Conservation (phyloP, 805 yeast species). For the Yamadazyma sp. region DNA sequence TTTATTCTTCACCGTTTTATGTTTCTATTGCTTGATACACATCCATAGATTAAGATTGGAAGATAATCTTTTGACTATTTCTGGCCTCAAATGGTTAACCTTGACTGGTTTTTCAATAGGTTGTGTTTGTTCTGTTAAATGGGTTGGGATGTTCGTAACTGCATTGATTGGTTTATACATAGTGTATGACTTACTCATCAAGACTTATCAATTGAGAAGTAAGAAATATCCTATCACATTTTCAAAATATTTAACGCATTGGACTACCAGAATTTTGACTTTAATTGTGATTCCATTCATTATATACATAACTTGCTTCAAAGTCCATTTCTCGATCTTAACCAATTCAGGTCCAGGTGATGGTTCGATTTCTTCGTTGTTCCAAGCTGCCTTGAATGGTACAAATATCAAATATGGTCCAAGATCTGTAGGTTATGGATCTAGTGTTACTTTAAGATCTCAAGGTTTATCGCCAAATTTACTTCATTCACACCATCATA, state of each 20-base stretch:
- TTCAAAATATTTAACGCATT: slow-evolving; percentile 52
- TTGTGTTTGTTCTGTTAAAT: slow-evolving; percentile 79
- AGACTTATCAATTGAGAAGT: slow-evolving; percentile 33
- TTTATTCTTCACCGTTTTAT: slow-evolving; percentile 71
- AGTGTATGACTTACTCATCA: slow-evolving; percentile 48
- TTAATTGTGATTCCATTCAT: slow-evolving; percentile 70
- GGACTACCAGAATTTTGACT: slow-evolving; percentile 64
- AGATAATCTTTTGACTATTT: slow-evolving; percentile 32
- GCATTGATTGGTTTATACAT: slow-evolving; percentile 58
- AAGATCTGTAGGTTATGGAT: slow-evolving; percentile 59
- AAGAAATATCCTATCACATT: slow-evolving; percentile 13
- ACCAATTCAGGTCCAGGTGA: slow-evolving; percentile 90
- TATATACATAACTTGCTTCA: slow-evolving; percentile 72
- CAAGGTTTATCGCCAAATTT: slow-evolving; percentile 72
- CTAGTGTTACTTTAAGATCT: slow-evolving; percentile 61
- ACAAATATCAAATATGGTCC: slow-evolving; percentile 67
- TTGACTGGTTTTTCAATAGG: slow-evolving; percentile 70
- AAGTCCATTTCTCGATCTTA: slow-evolving; percentile 73
- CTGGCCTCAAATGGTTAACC: slow-evolving; percentile 54
- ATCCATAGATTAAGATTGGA: slow-evolving; percentile 45
- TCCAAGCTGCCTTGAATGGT: slow-evolving; percentile 81
- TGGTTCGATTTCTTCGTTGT: slow-evolving; percentile 81
- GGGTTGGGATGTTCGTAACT: slow-evolving; percentile 79
- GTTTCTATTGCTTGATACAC: slow-evolving; percentile 37
- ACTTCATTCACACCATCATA: slow-evolving; percentile 83